Conservation (phyloP, 768 basidiomycete species). For the Mycena vulgaris region DNA sequence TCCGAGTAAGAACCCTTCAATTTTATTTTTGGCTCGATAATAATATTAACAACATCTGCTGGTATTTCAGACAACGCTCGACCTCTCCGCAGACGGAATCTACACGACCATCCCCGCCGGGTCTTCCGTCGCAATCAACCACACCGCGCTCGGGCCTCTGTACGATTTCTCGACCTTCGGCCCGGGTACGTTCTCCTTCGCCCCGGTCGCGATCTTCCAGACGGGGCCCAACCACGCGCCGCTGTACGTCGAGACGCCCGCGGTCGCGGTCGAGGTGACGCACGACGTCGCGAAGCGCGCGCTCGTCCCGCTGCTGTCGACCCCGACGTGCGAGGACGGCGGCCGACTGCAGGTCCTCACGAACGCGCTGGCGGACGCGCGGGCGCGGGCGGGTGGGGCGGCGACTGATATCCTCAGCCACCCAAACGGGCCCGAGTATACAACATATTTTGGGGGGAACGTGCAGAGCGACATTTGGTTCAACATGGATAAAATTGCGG, state of each 20-base stretch:
- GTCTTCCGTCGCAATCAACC: no score
- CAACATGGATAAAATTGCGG: no score
- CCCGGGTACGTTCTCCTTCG: slow-evolving; percentile 26
- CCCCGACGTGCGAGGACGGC: slow-evolving; percentile 6
- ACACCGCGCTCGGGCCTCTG: no score
- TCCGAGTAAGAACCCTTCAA: slow-evolving; percentile 5
- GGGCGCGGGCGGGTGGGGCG: slow-evolving; percentile 26
- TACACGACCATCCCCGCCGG: no score
- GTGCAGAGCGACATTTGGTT: slow-evolving; percentile 19
- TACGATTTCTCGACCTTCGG: slow-evolving; percentile 29
- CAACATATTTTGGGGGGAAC: slow-evolving; percentile 31
- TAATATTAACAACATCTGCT: no score
- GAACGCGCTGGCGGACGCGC: slow-evolving; percentile 18
- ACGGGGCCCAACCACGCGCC: slow-evolving; percentile 12
- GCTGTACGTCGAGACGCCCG: slow-evolving; percentile 4
- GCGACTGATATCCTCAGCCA: no score
- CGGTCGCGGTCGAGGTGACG: slow-evolving; percentile 23
- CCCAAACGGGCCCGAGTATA: slow-evolving; percentile 22
- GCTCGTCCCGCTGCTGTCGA: slow-evolving; percentile 23
- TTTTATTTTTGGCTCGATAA: neutral
- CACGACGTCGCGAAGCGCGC: slow-evolving; percentile 18
- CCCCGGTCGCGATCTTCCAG: slow-evolving; percentile 25
- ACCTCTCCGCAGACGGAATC: slow-evolving; percentile 9
- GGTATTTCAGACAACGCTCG: slow-evolving; percentile 18
- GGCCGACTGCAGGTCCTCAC: slow-evolving; percentile 6